These are phyloP conservation scores for Quillaja saponaria DNA, from an alignment of 306 rosid genomes.

Conservation along the genomic window DNA sequence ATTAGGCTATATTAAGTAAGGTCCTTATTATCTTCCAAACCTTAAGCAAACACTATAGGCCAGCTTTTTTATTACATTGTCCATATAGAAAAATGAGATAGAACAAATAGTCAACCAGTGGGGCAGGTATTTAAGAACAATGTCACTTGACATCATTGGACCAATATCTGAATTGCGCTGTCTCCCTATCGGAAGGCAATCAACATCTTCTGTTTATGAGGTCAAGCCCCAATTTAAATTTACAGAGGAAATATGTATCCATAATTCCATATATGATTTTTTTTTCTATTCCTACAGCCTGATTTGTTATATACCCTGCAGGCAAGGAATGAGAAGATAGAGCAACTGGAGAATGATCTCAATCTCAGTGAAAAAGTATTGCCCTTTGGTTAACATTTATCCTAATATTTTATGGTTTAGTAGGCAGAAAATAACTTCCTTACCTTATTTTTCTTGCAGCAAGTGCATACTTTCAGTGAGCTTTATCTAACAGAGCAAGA, in stretches of 20 bases:
- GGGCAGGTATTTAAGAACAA: not conserved
- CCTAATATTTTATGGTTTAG: slow-evolving; percentile 1
- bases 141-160: not conserved
- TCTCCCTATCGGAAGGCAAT: not conserved
- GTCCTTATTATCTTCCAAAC: no score
- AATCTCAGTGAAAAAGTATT: slow-evolving; percentile 63
- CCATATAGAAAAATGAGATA: not conserved
- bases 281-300: slow-evolving; percentile 22
- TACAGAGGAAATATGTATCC: slow-evolving; percentile 13
- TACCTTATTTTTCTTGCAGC: slow-evolving; percentile 45
- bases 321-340: slow-evolving; percentile 79
- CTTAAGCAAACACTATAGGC: not conserved
- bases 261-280: slow-evolving; percentile 9
- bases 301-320: slow-evolving; percentile 36
- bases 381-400: slow-evolving; percentile 14
- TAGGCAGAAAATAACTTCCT: slow-evolving; percentile 17
- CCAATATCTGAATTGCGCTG: not conserved
- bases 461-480: slow-evolving; percentile 70
- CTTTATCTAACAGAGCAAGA: slow-evolving; percentile 78
- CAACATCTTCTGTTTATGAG: not conserved
- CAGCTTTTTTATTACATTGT: not conserved
- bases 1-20: no score
- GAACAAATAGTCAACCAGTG: not conserved
- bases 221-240: slow-evolving; percentile 3
- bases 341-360: slow-evolving; percentile 79